Evolutionary conservation across 2,329 filamentous ascomycete species (phyloP), one percentile per base, ranked within the genome.

Genomic region (Aspergillus glaucus): DNA sequence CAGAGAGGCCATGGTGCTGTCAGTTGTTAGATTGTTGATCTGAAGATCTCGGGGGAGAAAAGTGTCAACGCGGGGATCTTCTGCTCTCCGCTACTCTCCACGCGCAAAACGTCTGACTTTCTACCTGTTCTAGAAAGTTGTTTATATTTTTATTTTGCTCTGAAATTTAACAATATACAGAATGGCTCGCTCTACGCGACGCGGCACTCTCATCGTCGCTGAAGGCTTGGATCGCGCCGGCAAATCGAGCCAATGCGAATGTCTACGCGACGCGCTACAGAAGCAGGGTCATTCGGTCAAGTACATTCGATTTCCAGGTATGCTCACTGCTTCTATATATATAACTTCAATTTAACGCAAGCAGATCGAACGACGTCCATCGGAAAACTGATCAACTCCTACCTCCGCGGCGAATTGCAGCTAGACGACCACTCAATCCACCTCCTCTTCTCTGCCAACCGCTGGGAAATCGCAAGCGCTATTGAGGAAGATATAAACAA

Each of bases 371-470:
- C 82, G 3, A 95, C 91, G 4, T 80, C 86, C 0, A 95, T 92
- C 58, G 91, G 91, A 1, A 80, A 87, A 60, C 86, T 94, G 79
- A 95, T 96, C 65, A 84, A 94, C 66, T 73, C 75, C 42, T 96
- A 95, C 65, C 79, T 96, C 54, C 85, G 81, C 55, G 85, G 84
- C 50, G 70, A 86, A 48, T 75, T 80, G 21, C 79, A 87, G 50
- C 81, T 91, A 67, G 87, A 93, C 52, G 90, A 95, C 66, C 89
- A 95, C 63, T 86, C 85, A 3, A 92, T 95, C 58, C 91, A 96
- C 67, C 78, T 95, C 1, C 78, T 95, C 17, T 95, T 95, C 69
- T 89, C 86, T 50, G 89, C 91, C 8, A 96, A 96, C 66, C 79
- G 91, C 43, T 95, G 91, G 91, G 91, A 95, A 64, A 67, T 75